These are phyloP conservation scores for Lentinula sp. DNA, from an alignment of 768 basidiomycete genomes.

Conservation along the genomic window DNA sequence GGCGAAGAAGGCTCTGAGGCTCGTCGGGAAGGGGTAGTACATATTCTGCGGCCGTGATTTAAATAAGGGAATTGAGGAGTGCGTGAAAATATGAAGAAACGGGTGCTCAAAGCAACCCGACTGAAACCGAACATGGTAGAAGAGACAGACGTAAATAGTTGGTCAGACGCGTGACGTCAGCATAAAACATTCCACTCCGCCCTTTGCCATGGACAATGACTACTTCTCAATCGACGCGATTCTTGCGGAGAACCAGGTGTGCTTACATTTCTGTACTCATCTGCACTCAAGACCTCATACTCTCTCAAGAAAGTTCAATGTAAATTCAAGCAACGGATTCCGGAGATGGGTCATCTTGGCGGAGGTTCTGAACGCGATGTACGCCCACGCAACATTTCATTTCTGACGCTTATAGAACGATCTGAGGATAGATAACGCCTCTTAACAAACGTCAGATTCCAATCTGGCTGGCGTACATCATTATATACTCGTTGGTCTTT, in stretches of 20 bases:
- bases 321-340: constrained; percentile 82
- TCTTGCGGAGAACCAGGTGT: constrained; percentile 84
- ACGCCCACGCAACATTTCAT: constrained; percentile 21
- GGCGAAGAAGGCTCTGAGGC: constrained; percentile 22
- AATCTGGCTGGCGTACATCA: constrained; percentile 85
- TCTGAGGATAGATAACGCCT: constrained; percentile 57
- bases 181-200: background rate
- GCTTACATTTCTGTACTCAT: background rate
- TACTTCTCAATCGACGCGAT: constrained; percentile 92
- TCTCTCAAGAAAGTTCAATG: constrained; percentile 79
- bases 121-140: background rate
- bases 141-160: background rate
- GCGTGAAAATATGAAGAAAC: background rate
- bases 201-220: constrained; percentile 68
- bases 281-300: background rate
- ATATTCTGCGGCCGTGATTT: background rate
- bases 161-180: background rate
- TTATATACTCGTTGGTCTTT: constrained; percentile 65
- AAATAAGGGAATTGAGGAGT: background rate
- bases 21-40: constrained; percentile 5
- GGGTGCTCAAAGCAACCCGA: background rate
- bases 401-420: constrained; percentile 7
- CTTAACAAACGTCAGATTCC: constrained; percentile 78
- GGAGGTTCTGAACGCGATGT: constrained; percentile 83
- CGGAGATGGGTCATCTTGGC: constrained; percentile 84